Evolutionary conservation across 78 protist species (phyloP), one percentile per base, ranked within the genome.

Genomic region (Creolimax fragrantissima): DNA sequence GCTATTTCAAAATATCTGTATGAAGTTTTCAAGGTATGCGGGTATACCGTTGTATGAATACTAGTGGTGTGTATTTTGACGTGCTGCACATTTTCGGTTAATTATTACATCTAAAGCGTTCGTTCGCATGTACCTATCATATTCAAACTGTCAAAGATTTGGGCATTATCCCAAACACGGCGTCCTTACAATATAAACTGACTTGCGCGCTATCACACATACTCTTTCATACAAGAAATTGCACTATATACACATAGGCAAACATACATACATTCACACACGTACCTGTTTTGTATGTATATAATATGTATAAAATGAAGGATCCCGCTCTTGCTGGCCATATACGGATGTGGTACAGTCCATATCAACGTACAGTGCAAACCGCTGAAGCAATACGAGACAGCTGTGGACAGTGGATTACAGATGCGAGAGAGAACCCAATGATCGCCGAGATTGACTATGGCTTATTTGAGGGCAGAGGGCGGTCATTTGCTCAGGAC

Each of bases 291-390:
- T n/a, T n/a, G n/a, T n/a, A n/a, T n/a, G n/a, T n/a, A n/a, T n/a
- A n/a, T n/a, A n/a, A n/a, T n/a, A n/a, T n/a, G n/a, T n/a, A n/a
- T n/a, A n/a, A n/a, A n/a, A n/a, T n/a, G n/a, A 58, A 58, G 24
- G 74, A 58, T 58, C 74, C 74, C 74, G 1, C 74, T 17, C 11
- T 32, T 58, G 90, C 67, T 35, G 92, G 92, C 3, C 89, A 74
- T 6, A 90, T 90, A 1, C 89, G 92, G 7, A 83, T 90, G 92
- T 90, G 92, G 92, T 11, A 90, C 89, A 90, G 92, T 32, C 92
- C 92, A 6, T 90, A 90, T 11, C 11, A 58, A 35, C 92, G 92
- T 11, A 5, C 83, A 6, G 5, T 36, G 11, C 83, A 90, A 43
- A 90, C 92, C 32, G 92, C 92, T 1, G 35, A 36, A 36, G 11